Conservation (phyloP, 805 yeast species). For the Kuraishia capsulata region DNA sequence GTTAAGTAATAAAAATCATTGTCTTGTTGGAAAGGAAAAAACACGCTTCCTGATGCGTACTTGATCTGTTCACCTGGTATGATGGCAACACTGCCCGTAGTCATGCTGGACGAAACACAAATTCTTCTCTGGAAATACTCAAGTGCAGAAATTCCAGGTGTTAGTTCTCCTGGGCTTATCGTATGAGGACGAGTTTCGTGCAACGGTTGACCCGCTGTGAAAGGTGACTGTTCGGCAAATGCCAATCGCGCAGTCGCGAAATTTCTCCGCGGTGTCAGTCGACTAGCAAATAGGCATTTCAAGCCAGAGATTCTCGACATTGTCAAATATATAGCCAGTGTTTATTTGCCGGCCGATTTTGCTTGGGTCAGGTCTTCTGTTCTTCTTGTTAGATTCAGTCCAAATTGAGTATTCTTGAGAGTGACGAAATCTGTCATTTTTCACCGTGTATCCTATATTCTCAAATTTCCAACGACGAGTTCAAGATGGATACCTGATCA, state of each 20-base stretch:
- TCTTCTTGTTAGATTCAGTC: no score
- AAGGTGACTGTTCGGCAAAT: constrained; percentile 3
- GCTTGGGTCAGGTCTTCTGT: no score
- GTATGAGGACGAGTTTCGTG: constrained; percentile 77
- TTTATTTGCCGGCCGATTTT: no score
- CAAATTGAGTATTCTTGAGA: no score
- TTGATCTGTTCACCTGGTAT: constrained; percentile 65
- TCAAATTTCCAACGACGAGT: not conserved
- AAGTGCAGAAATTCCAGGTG: constrained; percentile 78
- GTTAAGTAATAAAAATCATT: constrained; percentile 80
- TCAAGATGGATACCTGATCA: no score
- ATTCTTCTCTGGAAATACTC: constrained; percentile 75
- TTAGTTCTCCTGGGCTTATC: constrained; percentile 66
- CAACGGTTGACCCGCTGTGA: constrained; percentile 76
- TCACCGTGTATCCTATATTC: not conserved
- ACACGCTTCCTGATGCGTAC: constrained; percentile 85
- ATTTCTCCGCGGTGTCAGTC: not conserved
- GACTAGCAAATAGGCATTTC: no score
- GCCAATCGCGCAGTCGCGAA: not conserved
- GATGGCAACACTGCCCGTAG: constrained; percentile 60
- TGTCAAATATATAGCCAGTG: no score
- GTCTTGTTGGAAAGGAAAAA: constrained; percentile 87
- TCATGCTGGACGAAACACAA: constrained; percentile 46
- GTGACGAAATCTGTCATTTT: not conserved
- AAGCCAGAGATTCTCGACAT: no score